These are phyloP conservation scores for Melanogaster broomeanus DNA, from an alignment of 768 basidiomycete species.

Conservation along the genomic window DNA sequence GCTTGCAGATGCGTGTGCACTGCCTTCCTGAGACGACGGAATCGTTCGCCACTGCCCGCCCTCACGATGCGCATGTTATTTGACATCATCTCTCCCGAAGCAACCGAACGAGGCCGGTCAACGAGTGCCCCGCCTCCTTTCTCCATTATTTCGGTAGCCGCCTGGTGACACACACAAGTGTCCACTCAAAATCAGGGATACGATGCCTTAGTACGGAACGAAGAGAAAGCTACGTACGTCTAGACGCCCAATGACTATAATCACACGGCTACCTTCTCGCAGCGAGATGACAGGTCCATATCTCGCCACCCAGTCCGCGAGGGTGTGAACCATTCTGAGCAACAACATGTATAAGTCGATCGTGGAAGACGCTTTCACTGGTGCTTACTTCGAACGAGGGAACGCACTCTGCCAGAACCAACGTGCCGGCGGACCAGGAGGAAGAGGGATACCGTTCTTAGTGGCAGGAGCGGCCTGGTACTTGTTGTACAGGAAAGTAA, in stretches of 20 bases:
- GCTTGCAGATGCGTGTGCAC: conserved; percentile 56
- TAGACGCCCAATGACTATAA: conserved; percentile 16
- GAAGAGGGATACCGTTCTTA: conserved; percentile 9
- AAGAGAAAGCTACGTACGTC: conserved; percentile 13
- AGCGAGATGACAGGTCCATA: conserved; percentile 60
- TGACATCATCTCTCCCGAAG: conserved; percentile 55
- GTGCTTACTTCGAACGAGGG: conserved; percentile 3
- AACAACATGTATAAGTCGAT: not conserved
- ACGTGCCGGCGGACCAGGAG: conserved; percentile 18
- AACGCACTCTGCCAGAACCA: conserved; percentile 18
- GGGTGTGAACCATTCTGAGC: conserved; percentile 13
- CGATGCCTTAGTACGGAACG: conserved; percentile 27
- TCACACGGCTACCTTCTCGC: conserved; percentile 40
- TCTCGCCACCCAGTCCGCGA: conserved; percentile 52
- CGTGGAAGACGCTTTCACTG: not conserved
- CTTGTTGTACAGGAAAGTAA: conserved; percentile 1
- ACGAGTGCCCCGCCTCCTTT: conserved; percentile 51
- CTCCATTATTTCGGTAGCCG: conserved; percentile 61
- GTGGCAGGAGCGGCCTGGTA: not conserved
- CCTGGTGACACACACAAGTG: conserved; percentile 40
- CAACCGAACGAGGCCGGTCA: conserved; percentile 51
- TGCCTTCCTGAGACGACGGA: conserved; percentile 56
- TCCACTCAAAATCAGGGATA: not conserved
- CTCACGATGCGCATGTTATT: conserved; percentile 56
- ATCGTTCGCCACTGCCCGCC: conserved; percentile 51